These are phyloP conservation scores for Sclerotinia glacialis DNA, from an alignment of 2,329 filamentous ascomycete genomes.

Conservation along the genomic window DNA sequence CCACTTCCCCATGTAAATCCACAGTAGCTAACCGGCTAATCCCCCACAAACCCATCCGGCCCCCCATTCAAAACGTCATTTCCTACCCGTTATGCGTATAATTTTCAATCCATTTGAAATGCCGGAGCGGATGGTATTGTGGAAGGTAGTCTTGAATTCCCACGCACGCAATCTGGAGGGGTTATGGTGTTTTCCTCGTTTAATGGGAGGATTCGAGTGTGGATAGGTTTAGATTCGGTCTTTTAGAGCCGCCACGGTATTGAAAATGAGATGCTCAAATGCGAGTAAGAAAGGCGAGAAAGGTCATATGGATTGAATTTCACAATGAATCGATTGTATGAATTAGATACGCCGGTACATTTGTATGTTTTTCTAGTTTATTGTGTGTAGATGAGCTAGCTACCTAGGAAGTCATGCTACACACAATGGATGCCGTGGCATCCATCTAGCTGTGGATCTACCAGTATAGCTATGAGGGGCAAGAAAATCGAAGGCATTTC, in stretches of 20 bases:
- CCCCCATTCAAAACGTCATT: not conserved
- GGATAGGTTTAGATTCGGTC: not conserved
- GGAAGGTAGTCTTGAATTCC: constrained; percentile 1
- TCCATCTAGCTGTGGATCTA: not conserved
- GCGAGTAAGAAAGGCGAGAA: not conserved
- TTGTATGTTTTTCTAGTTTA: not conserved
- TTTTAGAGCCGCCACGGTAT: not conserved
- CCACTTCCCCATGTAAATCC: not conserved
- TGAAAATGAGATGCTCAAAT: not conserved
- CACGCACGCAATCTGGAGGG: constrained; percentile 19
- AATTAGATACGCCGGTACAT: not conserved
- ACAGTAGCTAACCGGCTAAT: not conserved
- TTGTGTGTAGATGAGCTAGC: not conserved
- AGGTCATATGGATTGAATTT: not conserved
- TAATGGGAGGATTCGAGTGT: not conserved
- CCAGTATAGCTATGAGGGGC: not conserved
- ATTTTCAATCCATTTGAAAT: not conserved
- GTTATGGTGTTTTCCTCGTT: constrained; percentile 9
- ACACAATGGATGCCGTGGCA: not conserved
- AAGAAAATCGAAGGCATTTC: not conserved
- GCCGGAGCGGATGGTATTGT: constrained; percentile 9
- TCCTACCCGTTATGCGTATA: not conserved
- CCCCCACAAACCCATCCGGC: not conserved
- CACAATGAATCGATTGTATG: not conserved
- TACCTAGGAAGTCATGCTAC: not conserved